A percentile compares a stretch with the other conserved stretches of the same genome.
Conservation (phyloP, 495 filamentous ascomycete genomes). For the Margaritispora aquatica region DNA sequence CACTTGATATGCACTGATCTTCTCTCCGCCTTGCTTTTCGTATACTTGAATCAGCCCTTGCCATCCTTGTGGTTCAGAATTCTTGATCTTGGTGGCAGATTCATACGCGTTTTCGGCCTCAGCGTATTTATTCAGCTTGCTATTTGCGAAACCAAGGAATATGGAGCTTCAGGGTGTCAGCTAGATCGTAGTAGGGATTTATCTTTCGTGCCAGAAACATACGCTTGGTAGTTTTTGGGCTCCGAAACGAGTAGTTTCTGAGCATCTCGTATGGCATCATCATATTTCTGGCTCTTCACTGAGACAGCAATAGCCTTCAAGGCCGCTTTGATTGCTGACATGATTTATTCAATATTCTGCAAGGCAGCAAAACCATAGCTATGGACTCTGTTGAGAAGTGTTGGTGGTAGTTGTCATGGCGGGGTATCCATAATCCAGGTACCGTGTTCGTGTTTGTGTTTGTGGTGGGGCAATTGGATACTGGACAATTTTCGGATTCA, state of each 20-base stretch:
- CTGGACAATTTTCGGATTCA: neutral
- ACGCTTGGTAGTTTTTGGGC: slow-evolving; percentile 78
- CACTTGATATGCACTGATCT: slow-evolving; percentile 66
- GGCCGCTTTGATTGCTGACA: slow-evolving; percentile 61
- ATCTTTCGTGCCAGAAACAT: slow-evolving; percentile 1
- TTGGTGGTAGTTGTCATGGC: neutral
- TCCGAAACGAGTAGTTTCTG: slow-evolving; percentile 63
- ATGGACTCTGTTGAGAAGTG: neutral
- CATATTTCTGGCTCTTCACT: slow-evolving; percentile 74
- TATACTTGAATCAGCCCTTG: slow-evolving; percentile 85
- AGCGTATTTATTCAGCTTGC: slow-evolving; percentile 62
- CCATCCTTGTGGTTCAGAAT: slow-evolving; percentile 63
- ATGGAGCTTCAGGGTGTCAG: slow-evolving; percentile 31
- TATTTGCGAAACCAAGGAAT: slow-evolving; percentile 74
- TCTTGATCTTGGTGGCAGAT: slow-evolving; percentile 56
- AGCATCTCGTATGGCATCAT: slow-evolving; percentile 61
- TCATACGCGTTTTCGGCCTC: slow-evolving; percentile 71
- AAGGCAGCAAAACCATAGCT: slow-evolving; percentile 4
- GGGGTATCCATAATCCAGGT: neutral
- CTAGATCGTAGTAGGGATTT: too few relatives aligned
- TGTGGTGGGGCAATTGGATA: neutral
- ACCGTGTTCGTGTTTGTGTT: neutral
- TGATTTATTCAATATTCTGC: slow-evolving; percentile 13
- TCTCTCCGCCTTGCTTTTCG: slow-evolving; percentile 62
- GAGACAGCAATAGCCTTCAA: slow-evolving; percentile 79